Base-by-base conservation (phyloP, 2,329 filamentous ascomycete genomes). In the Ilyonectria destructans region DNA sequence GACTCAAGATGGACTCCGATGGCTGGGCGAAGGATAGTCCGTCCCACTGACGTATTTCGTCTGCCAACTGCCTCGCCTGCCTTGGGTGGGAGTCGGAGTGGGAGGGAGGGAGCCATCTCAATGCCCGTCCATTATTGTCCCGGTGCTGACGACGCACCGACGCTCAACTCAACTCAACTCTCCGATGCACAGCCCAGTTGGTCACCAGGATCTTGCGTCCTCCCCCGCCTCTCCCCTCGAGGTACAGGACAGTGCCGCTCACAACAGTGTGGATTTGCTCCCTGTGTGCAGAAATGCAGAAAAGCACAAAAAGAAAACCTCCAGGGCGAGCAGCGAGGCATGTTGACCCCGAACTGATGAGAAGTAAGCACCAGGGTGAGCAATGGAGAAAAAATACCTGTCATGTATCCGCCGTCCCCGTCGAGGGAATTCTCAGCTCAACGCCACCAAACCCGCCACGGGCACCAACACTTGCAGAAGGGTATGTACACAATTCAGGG, bases 111-210 rank as follows among this genome's bases (percentile, higher is more conserved):
- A 46, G 49, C 49, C 49, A 6, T 52, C 40, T 19, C 40, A 43
- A 43, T 43, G 40, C 5, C 17, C n/a, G 40, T n/a, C n/a, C 26
- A 33, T 33, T 6, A 17, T 52, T 54, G 12, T 54, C 49, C 49
- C 49, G 31, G 33, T 54, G 49, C 49, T 54, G 51, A 37, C 31
- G 31, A 54, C 51, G 51, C 51, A 33, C 29, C 13, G 51, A 37
- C 51, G 4, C 29, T n/a, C 26, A 17, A 51, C 48, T 51, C 15
- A 29, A 54, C 31, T 33, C 49, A 29, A 49, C 49, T 54, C n/a
- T 37, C 51, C 12, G 51, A 35, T 54, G 51, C 51, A 54, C 51
- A 54, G 51, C 51, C 51, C 6, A 54, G 51, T 35, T 37, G 29
- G 31, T 2, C 29, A 35, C 51, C 15, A 10, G 51, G 51, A 54